Conservation (phyloP, 352 stramenopile genomes). For the Pythium sukuiense region DNA sequence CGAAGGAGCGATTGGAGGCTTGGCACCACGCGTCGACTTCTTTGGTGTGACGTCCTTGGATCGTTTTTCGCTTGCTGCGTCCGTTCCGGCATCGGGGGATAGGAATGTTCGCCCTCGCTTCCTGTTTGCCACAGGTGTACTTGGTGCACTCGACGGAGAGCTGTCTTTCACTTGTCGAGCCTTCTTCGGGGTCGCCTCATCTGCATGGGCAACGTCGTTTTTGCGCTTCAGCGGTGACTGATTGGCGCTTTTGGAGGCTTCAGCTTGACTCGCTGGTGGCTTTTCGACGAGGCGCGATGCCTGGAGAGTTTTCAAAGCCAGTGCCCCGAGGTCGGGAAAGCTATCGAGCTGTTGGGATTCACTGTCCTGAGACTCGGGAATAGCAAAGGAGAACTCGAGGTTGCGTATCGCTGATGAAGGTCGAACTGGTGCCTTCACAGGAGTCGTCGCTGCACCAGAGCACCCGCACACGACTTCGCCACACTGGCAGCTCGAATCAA, state of each 20-base stretch:
- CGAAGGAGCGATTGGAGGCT: slow-evolving; percentile 9
- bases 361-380: slow-evolving; percentile 57
- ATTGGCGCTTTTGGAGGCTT: neutral
- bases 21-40: slow-evolving; percentile 10
- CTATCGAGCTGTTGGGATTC: slow-evolving; percentile 42
- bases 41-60: slow-evolving; percentile 20
- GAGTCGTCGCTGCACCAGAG: neutral
- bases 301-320: slow-evolving; percentile 34
- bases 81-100: slow-evolving; percentile 30
- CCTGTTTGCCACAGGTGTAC: slow-evolving; percentile 20
- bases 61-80: neutral
- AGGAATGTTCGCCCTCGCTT: slow-evolving; percentile 33
- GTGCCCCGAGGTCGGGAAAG: slow-evolving; percentile 30
- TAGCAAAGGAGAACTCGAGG: slow-evolving; percentile 66
- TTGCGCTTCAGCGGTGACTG: neutral
- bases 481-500: slow-evolving; percentile 32
- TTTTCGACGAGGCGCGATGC: slow-evolving; percentile 18
- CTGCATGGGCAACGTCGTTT: neutral
- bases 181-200: slow-evolving; percentile 25
- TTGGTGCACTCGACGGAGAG: neutral
- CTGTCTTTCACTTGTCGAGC: neutral
- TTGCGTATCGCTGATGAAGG: slow-evolving; percentile 45
- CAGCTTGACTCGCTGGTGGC: neutral
- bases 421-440: slow-evolving; percentile 12
- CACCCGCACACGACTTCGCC: slow-evolving; percentile 29